Percentiles rank a stretch among this genome's conserved stretches.
phyloP scores from a whole-genome alignment of 108 stramenopile genomes.

The Nitzschia sp. region DNA sequence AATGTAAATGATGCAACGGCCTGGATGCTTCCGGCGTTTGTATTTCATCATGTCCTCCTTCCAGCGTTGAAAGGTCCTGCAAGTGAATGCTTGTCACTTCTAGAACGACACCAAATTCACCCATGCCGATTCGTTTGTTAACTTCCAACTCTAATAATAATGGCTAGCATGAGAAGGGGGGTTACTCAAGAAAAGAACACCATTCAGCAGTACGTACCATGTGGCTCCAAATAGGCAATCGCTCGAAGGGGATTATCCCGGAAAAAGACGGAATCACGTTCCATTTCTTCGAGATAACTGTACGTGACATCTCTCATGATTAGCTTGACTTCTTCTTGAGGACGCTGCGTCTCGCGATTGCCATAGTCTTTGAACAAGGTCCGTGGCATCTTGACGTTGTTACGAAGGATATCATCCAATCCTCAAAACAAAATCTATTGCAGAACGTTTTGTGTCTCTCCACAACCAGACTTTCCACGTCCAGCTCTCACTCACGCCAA shows the following conservation, averaged over 20 bases:
- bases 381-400: neutral
- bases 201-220: neutral
- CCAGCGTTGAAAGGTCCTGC: neutral
- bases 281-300: slow-evolving; percentile 26
- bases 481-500: too few relatives aligned
- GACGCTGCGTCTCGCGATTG: neutral
- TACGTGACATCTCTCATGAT: slow-evolving; percentile 21
- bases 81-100: slow-evolving; percentile 19
- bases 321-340: neutral
- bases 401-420: neutral
- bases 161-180: neutral
- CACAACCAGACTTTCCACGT: too few relatives aligned
- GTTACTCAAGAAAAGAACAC: neutral
- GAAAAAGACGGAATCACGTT: slow-evolving; percentile 14
- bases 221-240: slow-evolving; percentile 14
- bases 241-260: neutral
- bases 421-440: too few relatives aligned
- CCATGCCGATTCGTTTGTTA: slow-evolving; percentile 34
- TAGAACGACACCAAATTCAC: slow-evolving; percentile 32
- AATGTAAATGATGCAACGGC: neutral
- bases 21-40: neutral
- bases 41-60: neutral
- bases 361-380: slow-evolving; percentile 17
- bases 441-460: too few relatives aligned
- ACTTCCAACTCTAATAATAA: slow-evolving; percentile 14